These are phyloP conservation scores for Microstroma glucosiphilum DNA, from an alignment of 1,284 basidiomycete genomes.

Conservation along the genomic window DNA sequence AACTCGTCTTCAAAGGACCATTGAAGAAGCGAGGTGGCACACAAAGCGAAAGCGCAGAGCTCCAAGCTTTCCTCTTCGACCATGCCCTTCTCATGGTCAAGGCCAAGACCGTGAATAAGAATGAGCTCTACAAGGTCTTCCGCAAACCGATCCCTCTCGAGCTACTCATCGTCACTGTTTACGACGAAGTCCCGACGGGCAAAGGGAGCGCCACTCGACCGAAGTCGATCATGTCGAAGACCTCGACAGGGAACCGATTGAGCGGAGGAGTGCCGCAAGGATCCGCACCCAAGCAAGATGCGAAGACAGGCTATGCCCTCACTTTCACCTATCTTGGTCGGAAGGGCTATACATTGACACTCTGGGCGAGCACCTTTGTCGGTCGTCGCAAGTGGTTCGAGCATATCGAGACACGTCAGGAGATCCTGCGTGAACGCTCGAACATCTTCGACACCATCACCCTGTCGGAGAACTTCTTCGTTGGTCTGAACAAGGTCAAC, in stretches of 20 bases:
- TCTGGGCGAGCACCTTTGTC: constrained; percentile 84
- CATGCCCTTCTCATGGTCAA: constrained; percentile 95
- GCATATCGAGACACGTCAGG: constrained; percentile 81
- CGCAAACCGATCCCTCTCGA: constrained; percentile 95
- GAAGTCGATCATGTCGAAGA: constrained; percentile 55
- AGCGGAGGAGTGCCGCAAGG: constrained; percentile 51
- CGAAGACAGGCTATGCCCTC: constrained; percentile 82
- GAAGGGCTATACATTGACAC: constrained; percentile 82
- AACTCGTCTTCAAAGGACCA: constrained; percentile 88
- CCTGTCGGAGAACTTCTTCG: constrained; percentile 81
- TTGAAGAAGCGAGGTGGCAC: constrained; percentile 77
- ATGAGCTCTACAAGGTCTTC: constrained; percentile 89
- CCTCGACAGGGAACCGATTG: constrained; percentile 49
- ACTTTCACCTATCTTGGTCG: constrained; percentile 89
- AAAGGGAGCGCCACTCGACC: constrained; percentile 49
- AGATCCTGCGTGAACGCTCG: constrained; percentile 73
- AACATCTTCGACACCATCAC: constrained; percentile 78
- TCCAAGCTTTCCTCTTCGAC: constrained; percentile 92
- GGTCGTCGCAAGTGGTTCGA: constrained; percentile 93
- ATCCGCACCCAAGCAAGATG: constrained; percentile 58
- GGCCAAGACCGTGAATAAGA: constrained; percentile 74
- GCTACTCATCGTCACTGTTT: constrained; percentile 74
- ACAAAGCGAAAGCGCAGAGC: constrained; percentile 70
- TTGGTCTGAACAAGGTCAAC: constrained; percentile 69
- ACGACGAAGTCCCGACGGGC: constrained; percentile 60